phyloP scores from a whole-genome alignment of 2,329 filamentous ascomycete genomes.

The Coniochaeta pulveracea region DNA sequence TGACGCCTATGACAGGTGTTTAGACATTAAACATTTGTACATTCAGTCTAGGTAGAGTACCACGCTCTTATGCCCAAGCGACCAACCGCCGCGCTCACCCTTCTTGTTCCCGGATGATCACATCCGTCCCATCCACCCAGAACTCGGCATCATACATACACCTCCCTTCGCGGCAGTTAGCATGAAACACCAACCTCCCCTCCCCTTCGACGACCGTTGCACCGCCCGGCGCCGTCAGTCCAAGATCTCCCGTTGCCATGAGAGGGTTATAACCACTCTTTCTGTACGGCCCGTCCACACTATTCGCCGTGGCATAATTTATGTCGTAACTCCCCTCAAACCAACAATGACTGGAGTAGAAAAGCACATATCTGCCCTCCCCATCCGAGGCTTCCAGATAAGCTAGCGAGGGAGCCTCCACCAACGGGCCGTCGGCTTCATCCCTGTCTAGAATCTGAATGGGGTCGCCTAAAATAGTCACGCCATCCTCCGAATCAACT shows the following conservation, averaged over 20 bases:
- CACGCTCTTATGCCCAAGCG: no score
- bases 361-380: slow-evolving; percentile 46
- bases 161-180: slow-evolving; percentile 10
- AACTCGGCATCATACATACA: slow-evolving; percentile 8
- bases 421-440: slow-evolving; percentile 37
- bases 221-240: slow-evolving; percentile 29
- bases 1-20: no score
- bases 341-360: slow-evolving; percentile 52
- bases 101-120: no score
- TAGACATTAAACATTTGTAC: no score
- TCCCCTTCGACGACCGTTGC: slow-evolving; percentile 10
- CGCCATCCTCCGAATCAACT: slow-evolving; percentile 32
- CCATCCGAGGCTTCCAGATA: slow-evolving; percentile 11
- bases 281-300: slow-evolving; percentile 24
- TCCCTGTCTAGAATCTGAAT: slow-evolving; percentile 33
- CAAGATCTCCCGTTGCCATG: slow-evolving; percentile 23
- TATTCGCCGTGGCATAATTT: slow-evolving; percentile 39
- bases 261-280: slow-evolving; percentile 18
- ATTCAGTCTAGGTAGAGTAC: no score
- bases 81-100: no score
- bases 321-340: slow-evolving; percentile 42
- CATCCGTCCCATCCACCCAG: no score
- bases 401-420: slow-evolving; percentile 49
- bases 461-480: slow-evolving; percentile 37
- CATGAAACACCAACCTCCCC: slow-evolving; percentile 11